Evolutionary conservation across 2,329 filamentous ascomycete species (phyloP), one percentile per base, ranked within the genome.

Genomic region (Geosmithia flava): DNA sequence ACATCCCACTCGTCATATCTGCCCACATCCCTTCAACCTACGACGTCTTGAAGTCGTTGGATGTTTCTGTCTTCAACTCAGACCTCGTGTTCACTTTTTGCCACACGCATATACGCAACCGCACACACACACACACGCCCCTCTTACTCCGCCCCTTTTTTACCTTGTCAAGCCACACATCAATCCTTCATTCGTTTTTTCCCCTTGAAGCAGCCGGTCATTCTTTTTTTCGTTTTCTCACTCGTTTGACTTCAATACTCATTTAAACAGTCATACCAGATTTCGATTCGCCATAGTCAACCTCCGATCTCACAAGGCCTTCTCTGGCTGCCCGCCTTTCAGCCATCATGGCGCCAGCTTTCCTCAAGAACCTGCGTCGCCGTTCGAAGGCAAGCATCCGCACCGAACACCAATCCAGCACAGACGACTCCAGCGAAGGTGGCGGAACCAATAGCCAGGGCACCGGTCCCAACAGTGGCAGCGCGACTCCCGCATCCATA

Each of bases 371-470:
- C 59, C 68, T 95, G 49, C 84, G 87, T 56, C 80, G 87, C 56
- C 82, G 83, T 56, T 93, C 86, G 49, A 83, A 75, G 63, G 77
- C 81, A 51, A 89, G 81, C 70, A 83, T 89, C 66, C 80, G 76
- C 50, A 81, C 79, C 45, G 75, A 77, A 41, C 74, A 71, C 52
- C n/a, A 30, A n/a, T 44, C 47, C 16, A 79, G 80, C 41, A 78
- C 74, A 45, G 78, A 83, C 56, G 74, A 74, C 8, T 78, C 76
- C 44, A 81, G 77, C 61, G 78, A 80, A 48, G 49, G 49, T 59
- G 75, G 74, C 52, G 71, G 23, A 27, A 27, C 70, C 56, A 65
- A 65, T 41, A 76, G 72, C 58, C 73, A 78, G 56, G 76, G 74
- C 55, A 80, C 77, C 30, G 73, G 79, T 47, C 76, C 78, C 39